phyloP scores from a whole-genome alignment of 768 basidiomycete species.

The Leccinum variicolor region DNA sequence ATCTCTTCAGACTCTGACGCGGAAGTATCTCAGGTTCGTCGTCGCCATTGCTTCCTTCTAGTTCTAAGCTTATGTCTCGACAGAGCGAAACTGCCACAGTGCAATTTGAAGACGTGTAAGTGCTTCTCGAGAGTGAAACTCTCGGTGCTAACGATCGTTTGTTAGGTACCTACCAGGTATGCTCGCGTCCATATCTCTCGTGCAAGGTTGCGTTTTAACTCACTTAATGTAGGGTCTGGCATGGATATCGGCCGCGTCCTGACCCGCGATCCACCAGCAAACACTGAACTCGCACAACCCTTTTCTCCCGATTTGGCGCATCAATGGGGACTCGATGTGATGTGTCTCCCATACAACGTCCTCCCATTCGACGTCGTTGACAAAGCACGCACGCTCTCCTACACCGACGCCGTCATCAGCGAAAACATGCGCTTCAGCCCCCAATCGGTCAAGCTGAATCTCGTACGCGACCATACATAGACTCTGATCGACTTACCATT shows the following conservation, averaged over 20 bases:
- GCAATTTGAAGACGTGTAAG: constrained; percentile 47
- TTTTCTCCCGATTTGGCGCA: constrained; percentile 46
- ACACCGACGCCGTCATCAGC: constrained; percentile 33
- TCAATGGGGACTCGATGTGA: constrained; percentile 48
- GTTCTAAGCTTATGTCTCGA: constrained; percentile 15
- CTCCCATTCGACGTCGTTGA: constrained; percentile 52
- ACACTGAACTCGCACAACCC: constrained; percentile 34
- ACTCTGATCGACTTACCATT: background rate
- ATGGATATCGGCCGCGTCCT: constrained; percentile 42
- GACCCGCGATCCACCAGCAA: constrained; percentile 30
- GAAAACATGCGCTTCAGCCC: constrained; percentile 42
- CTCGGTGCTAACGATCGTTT: constrained; percentile 11
- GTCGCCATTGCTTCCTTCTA: constrained; percentile 5
- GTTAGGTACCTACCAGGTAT: constrained; percentile 31
- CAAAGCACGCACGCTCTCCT: constrained; percentile 32
- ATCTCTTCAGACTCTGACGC: constrained; percentile 22
- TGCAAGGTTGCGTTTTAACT: background rate
- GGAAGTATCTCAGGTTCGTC: constrained; percentile 23
- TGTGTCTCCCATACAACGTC: constrained; percentile 55
- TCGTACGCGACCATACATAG: constrained; percentile 37
- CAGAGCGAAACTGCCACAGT: constrained; percentile 31
- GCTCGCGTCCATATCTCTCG: background rate
- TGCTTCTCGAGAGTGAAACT: no score
- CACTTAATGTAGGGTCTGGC: constrained; percentile 12
- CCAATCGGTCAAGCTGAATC: constrained; percentile 38